Conservation (phyloP, 441 rosid genomes). For the Brassica hybrid region DNA sequence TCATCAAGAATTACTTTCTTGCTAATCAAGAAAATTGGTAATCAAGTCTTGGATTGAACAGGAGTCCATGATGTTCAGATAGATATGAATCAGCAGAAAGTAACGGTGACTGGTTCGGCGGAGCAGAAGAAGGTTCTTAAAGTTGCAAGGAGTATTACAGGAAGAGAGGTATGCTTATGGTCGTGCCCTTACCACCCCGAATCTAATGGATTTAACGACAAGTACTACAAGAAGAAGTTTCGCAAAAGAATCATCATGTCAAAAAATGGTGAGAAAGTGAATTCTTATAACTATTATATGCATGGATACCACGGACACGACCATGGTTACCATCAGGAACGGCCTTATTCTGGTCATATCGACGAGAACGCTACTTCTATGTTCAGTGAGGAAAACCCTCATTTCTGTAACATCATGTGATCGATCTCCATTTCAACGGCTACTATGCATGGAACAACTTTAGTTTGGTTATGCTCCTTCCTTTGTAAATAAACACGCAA, state of each 20-base stretch:
- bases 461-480: conserved; percentile 6
- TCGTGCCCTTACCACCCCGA: conserved; percentile 59
- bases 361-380: conserved; percentile 49
- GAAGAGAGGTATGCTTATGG: conserved; percentile 69
- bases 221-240: conserved; percentile 32
- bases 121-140: conserved; percentile 64
- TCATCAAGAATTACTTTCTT: conserved; percentile 7
- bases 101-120: conserved; percentile 75
- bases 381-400: conserved; percentile 79
- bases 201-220: conserved; percentile 45
- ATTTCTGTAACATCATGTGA: conserved; percentile 74
- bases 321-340: conserved; percentile 52
- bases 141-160: conserved; percentile 54
- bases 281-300: conserved; percentile 51
- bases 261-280: conserved; percentile 31
- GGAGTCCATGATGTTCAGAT: conserved; percentile 69
- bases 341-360: conserved; percentile 46
- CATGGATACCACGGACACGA: conserved; percentile 52
- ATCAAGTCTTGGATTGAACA: conserved; percentile 33
- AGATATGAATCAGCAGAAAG: conserved; percentile 68
- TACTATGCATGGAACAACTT: conserved; percentile 8
- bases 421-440: background rate
- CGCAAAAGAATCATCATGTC: conserved; percentile 17
- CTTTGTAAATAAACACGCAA: conserved; percentile 16
- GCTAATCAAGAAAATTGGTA: conserved; percentile 17